These are phyloP conservation scores for Serpula lacrymans DNA, from an alignment of 768 basidiomycete species.

Conservation along the genomic window DNA sequence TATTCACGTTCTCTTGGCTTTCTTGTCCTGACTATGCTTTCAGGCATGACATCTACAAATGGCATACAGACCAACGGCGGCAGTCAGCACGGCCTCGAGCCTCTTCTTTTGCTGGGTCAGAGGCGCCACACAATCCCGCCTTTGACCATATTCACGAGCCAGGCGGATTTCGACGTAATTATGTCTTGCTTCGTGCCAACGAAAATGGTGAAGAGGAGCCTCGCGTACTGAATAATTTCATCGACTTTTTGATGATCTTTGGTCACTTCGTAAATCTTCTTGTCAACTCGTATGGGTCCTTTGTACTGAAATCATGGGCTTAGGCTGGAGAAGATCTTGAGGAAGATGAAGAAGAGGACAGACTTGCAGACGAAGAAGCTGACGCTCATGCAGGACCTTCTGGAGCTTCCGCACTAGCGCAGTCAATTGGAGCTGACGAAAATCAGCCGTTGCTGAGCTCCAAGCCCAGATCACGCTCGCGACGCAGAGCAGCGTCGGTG, in stretches of 20 bases:
- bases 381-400: constrained; percentile 22
- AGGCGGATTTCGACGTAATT: constrained; percentile 91
- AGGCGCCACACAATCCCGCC: constrained; percentile 58
- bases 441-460: constrained; percentile 51
- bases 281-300: not conserved
- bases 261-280: constrained; percentile 78
- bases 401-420: constrained; percentile 11
- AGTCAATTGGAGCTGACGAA: constrained; percentile 34
- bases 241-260: constrained; percentile 92
- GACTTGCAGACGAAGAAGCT: constrained; percentile 53
- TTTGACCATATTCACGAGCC: constrained; percentile 95
- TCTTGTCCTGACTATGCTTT: constrained; percentile 10
- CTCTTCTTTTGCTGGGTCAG: constrained; percentile 63
- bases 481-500: constrained; percentile 52
- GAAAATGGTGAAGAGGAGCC: constrained; percentile 62
- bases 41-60: constrained; percentile 93
- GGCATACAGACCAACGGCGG: constrained; percentile 74
- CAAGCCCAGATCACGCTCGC: constrained; percentile 49
- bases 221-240: constrained; percentile 76
- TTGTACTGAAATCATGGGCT: constrained; percentile 6
- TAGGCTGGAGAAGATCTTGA: constrained; percentile 91
- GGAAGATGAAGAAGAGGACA: constrained; percentile 82
- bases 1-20: constrained; percentile 5
- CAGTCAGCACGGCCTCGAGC: constrained; percentile 59
- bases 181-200: constrained; percentile 67